A percentile compares a stretch with the other conserved stretches of the same genome.
Evolutionary conservation across 1,284 basidiomycete genomes (phyloP).

Genomic region (Tilletia caries): DNA sequence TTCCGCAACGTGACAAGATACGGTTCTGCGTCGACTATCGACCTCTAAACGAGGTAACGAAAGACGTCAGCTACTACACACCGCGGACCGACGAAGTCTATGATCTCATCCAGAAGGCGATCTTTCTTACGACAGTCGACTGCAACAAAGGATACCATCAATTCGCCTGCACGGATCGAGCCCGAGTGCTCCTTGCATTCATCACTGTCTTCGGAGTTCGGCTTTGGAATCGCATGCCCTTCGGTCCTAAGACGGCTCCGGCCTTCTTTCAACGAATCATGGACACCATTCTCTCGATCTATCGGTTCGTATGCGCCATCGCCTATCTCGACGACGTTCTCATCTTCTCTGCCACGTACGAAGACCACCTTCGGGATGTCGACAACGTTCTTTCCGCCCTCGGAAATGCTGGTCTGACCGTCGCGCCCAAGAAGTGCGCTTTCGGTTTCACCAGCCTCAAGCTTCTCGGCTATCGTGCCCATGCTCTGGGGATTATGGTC

Average conservation of each 20-base stretch:
- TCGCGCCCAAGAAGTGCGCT: background rate
- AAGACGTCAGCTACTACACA: conserved; percentile 55
- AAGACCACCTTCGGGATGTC: background rate
- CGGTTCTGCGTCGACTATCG: conserved; percentile 54
- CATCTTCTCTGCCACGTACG: background rate
- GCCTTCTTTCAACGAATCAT: conserved; percentile 4
- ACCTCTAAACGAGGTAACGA: conserved; percentile 51
- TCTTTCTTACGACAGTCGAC: background rate
- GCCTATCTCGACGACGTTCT: conserved; percentile 12
- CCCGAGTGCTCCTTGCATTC: background rate
- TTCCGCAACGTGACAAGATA: conserved; percentile 50
- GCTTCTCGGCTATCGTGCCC: background rate
- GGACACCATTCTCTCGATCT: background rate
- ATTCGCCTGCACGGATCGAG: background rate
- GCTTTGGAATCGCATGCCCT: background rate
- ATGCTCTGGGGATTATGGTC: background rate
- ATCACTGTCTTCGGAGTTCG: background rate
- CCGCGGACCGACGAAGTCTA: conserved; percentile 5
- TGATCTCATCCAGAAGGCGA: background rate
- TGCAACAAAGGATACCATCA: conserved; percentile 2
- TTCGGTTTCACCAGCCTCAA: background rate
- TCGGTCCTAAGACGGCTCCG: conserved; percentile 8
- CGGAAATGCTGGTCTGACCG: background rate
- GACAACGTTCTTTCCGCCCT: background rate
- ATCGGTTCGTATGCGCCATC: background rate